These are phyloP conservation scores for Cornus suecica DNA, from an alignment of 148 eudicot genomes.

Conservation along the genomic window DNA sequence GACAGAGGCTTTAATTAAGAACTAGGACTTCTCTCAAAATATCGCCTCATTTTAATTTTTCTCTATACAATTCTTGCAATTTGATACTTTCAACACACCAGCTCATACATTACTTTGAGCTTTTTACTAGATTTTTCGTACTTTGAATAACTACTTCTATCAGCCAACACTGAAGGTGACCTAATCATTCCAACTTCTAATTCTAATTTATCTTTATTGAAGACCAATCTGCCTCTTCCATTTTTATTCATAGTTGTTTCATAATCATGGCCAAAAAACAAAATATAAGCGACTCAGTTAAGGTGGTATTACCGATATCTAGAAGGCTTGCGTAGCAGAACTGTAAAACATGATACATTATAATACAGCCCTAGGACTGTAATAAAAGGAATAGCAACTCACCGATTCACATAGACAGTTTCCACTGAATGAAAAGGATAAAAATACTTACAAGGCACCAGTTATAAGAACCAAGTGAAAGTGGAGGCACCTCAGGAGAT, in stretches of 20 bases:
- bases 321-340: not conserved
- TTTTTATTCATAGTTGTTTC: not conserved
- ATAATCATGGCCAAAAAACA: not conserved
- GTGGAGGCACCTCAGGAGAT: conserved; percentile 84
- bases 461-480: conserved; percentile 88
- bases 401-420: not conserved
- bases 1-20: not conserved
- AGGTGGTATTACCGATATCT: not conserved
- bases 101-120: not conserved
- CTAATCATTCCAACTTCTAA: not conserved
- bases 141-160: not conserved
- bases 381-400: not conserved
- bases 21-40: not conserved
- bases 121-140: not conserved
- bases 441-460: conserved; percentile 79
- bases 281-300: not conserved
- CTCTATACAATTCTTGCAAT: not conserved
- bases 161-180: not conserved
- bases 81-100: not conserved
- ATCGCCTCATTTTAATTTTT: not conserved
- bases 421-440: conserved; percentile 4
- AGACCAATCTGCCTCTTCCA: not conserved
- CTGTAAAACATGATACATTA: not conserved
- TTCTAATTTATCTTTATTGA: not conserved
- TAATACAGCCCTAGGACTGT: not conserved